Base-by-base conservation (phyloP, 176 grass and related monocot genomes). In the Puccinellia tenuiflora region DNA sequence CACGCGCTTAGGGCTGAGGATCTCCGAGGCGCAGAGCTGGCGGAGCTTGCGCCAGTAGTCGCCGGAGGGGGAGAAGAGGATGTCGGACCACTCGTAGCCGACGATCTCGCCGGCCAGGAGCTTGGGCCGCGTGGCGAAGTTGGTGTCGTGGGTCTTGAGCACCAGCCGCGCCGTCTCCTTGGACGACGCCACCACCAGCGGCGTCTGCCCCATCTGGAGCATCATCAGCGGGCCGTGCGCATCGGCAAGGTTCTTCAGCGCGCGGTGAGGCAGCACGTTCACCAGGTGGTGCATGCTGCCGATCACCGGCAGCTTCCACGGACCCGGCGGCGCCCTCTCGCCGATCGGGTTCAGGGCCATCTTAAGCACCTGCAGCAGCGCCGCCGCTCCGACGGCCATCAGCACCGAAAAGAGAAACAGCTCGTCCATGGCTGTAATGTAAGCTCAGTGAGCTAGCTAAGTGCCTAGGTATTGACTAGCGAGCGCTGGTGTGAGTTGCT, bases 281-380 rank as follows among this genome's bases (percentile, higher is more conserved):
- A 85, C 62, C 1, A 89, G 87, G 83, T 85, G 87, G 78, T 89
- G 87, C 87, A 89, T 89, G 87, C 87, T 89, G 61, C 87, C 87
- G 61, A 89, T 77, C 18, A 85, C 77, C 70, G 87, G 87, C 42
- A 89, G 71, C 82, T 63, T 61, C 88, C 88, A 89, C 13, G 88
- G 88, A 2, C 88, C 88, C 18, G 88, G 88, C 62, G 88, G 83
- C 48, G 35, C 12, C 77, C 50, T 79, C 5, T 31, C 45, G 26
- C 71, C 5, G 17, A 63, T 8, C 5, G 60, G 86, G 16, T 73
- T 38, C 22, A 89, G 17, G 5, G 60, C 28, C 0, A 39, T 6
- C 69, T 85, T 85, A 37, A 85, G 7, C 13, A 89, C 48, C 68
- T 89, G 77, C n/a, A n/a, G n/a, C 16, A 89, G 38, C 17, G 50